phyloP scores from a whole-genome alignment of 2,329 filamentous ascomycete genomes.

The Penicillium decumbens region DNA sequence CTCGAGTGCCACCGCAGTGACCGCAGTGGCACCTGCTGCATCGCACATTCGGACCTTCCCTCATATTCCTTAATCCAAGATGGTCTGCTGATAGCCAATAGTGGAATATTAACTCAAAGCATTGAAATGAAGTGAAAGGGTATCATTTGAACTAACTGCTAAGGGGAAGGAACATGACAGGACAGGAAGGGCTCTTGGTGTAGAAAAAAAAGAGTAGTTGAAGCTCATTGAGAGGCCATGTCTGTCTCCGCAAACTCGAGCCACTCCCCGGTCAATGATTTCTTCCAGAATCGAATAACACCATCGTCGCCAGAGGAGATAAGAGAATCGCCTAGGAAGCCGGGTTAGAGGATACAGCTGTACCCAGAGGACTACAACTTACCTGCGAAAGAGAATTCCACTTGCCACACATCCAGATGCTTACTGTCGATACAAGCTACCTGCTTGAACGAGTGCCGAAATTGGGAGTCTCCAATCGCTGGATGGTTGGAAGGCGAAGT shows the following conservation, averaged over 20 bases:
- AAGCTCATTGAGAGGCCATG: conserved; percentile 31
- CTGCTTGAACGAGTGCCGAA: conserved; percentile 41
- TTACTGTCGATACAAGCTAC: conserved; percentile 43
- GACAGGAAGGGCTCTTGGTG: background rate
- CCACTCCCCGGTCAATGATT: conserved; percentile 42
- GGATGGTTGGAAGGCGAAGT: conserved; percentile 31
- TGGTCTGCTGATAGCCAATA: background rate
- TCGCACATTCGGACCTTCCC: background rate
- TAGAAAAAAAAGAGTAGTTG: background rate
- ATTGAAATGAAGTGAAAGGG: conserved; percentile 14
- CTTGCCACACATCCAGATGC: conserved; percentile 45
- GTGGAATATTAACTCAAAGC: background rate
- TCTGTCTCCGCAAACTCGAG: conserved; percentile 44
- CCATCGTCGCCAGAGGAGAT: conserved; percentile 44
- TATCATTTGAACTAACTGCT: conserved; percentile 16
- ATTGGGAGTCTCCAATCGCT: conserved; percentile 34
- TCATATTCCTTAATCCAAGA: background rate
- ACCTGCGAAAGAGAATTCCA: conserved; percentile 44
- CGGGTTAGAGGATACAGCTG: background rate
- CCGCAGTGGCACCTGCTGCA: conserved; percentile 14
- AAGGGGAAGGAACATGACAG: background rate
- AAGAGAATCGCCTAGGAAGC: conserved; percentile 38
- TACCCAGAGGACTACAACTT: conserved; percentile 10
- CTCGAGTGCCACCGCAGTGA: background rate
- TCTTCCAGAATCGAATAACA: conserved; percentile 43